These are phyloP conservation scores for Hordeum marinum DNA, from an alignment of 176 grass and related monocot species.

Conservation along the genomic window DNA sequence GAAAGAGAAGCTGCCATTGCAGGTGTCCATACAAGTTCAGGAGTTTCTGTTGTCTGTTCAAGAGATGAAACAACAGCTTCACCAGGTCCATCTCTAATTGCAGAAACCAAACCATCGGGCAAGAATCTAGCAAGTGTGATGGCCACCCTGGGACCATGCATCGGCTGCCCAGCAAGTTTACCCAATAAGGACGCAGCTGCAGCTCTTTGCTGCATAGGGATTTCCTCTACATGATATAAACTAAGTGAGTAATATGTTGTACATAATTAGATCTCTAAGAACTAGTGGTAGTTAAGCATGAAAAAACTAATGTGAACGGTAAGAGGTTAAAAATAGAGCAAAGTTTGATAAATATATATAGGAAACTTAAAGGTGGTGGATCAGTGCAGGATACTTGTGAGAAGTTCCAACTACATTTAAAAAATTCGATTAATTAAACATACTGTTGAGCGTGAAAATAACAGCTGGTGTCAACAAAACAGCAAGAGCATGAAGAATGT, in stretches of 20 bases:
- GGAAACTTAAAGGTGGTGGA: not conserved
- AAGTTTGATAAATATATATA: not conserved
- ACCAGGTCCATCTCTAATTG: slow-evolving; percentile 92
- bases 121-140: slow-evolving; percentile 94
- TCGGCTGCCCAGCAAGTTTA: slow-evolving; percentile 92
- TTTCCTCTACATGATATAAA: slow-evolving; percentile 65
- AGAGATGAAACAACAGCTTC: slow-evolving; percentile 82
- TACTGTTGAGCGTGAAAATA: not conserved
- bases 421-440: slow-evolving; percentile 5
- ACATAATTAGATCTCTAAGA: slow-evolving; percentile 5
- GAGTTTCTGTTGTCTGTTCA: slow-evolving; percentile 98
- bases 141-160: slow-evolving; percentile 97
- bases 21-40: slow-evolving; percentile 99
- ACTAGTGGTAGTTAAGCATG: not conserved
- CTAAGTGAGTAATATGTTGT: slow-evolving; percentile 26
- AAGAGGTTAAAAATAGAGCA: not conserved
- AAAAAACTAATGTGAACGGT: not conserved
- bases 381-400: not conserved
- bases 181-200: slow-evolving; percentile 86
- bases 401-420: slow-evolving; percentile 10
- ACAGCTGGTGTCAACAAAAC: not conserved
- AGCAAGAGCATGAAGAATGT: not conserved
- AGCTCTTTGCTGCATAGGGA: slow-evolving; percentile 92
- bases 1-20: slow-evolving; percentile 97
- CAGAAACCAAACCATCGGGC: slow-evolving; percentile 90